These are phyloP conservation scores for Cantharellus anzutake DNA, from an alignment of 768 basidiomycete species.

Conservation along the genomic window DNA sequence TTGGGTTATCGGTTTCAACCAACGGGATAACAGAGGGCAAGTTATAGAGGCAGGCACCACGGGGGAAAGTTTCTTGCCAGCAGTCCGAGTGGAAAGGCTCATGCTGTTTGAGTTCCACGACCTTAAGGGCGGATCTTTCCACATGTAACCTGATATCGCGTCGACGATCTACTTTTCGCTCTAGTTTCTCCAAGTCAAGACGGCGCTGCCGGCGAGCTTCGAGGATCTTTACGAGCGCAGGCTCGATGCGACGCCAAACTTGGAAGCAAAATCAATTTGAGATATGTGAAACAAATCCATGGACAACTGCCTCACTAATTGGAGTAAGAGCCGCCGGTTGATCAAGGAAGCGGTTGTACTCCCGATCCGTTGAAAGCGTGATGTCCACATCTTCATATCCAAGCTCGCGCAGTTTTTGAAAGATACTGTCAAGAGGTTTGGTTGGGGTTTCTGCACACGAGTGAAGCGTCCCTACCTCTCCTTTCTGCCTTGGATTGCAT, in stretches of 20 bases:
- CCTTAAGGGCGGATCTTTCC: neutral
- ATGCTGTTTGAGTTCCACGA: neutral
- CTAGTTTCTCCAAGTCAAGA: slow-evolving; percentile 3
- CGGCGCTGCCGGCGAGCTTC: neutral
- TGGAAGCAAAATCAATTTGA: neutral
- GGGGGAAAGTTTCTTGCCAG: neutral
- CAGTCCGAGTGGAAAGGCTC: neutral
- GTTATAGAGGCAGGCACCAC: neutral
- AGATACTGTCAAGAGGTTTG: neutral
- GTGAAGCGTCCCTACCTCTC: no score
- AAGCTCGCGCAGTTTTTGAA: slow-evolving; percentile 2
- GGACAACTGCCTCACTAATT: neutral
- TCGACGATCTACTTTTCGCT: neutral
- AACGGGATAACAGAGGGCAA: neutral
- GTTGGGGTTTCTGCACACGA: no score
- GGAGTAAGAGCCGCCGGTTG: slow-evolving; percentile 3
- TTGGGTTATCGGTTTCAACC: neutral
- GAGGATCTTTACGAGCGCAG: slow-evolving; percentile 1
- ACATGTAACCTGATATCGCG: neutral
- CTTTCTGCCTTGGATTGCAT: no score
- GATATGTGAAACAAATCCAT: no score
- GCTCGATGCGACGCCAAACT: slow-evolving; percentile 7
- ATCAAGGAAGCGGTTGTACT: slow-evolving; percentile 1
- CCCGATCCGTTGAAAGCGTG: neutral
- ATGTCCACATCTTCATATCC: slow-evolving; percentile 4